Evolutionary conservation across 1,284 basidiomycete genomes (phyloP), one percentile per base, ranked within the genome.

Genomic region (Boletus hoseneyae): DNA sequence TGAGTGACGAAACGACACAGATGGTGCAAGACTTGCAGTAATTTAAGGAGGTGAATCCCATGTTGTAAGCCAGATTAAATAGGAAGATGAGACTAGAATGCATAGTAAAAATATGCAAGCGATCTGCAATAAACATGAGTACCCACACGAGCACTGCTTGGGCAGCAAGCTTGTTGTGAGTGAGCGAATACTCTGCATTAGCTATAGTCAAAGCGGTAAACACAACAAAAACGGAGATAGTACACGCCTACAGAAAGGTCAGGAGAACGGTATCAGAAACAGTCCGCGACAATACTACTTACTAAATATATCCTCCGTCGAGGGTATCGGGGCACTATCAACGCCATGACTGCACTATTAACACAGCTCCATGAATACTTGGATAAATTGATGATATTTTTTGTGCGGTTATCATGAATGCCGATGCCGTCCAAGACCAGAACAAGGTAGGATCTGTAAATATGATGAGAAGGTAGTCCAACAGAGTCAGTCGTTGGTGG

Each of bases 301-400:
- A 61, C 62, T n/a, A 64, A 36, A 44, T 36, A 63, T 4, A 59
- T 44, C 25, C 4, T 42, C 15, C 58, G 48, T 19, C 62, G 55
- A 19, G 52, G 51, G 30, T 45, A 65, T 33, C 40, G 45, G 3
- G 63, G 29, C 3, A 23, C 60, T 11, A 48, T 44, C 3, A 65
- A 39, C 2, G 62, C 48, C n/a, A 35, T 1, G 13, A 42, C 4
- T 11, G n/a, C 30, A 27, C 27, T 27, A 11, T 39, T 59, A 5
- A 57, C 10, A 3, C 56, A 18, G 16, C 45, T 23, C 59, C 62
- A 64, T 10, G 27, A 42, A 30, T 4, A 16, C 15, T 19, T 59
- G n/a, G 42, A 30, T n/a, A 60, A 13, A 5, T 48, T 64, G 16
- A 62, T 34, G 10, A 47, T 36, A 7, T 61, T 49, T 25, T 64